A percentile compares a stretch with the other conserved stretches of the same genome.
These are phyloP conservation scores for Entophlyctis helioformis DNA, from an alignment of 192 early-diverging fungal species.

Conservation along the genomic window DNA sequence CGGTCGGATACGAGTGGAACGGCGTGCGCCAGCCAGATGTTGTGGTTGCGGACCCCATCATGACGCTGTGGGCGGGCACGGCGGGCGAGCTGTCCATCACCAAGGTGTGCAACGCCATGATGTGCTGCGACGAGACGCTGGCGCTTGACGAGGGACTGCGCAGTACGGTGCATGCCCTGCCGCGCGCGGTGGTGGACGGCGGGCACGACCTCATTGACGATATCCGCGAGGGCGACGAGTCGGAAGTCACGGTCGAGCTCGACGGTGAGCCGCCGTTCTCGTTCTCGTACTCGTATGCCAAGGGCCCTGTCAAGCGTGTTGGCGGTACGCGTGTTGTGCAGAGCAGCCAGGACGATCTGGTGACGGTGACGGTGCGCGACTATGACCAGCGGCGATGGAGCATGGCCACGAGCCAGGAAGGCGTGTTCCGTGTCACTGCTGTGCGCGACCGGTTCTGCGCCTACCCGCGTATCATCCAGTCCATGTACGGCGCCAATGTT, in stretches of 20 bases:
- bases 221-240: conserved; percentile 46
- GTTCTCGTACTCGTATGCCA: conserved; percentile 45
- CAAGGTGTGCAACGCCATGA: conserved; percentile 44
- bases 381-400: too few species aligned
- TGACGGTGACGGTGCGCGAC: too few species aligned
- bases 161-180: conserved; percentile 38
- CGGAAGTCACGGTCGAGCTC: conserved; percentile 45
- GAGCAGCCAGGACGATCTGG: not conserved
- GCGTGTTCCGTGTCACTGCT: conserved; percentile 49
- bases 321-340: conserved; percentile 18
- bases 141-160: conserved; percentile 20
- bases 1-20: conserved; percentile 39
- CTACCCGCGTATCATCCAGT: conserved; percentile 17
- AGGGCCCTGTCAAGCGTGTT: too few species aligned
- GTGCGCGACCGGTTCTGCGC: conserved; percentile 50
- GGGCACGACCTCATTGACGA: conserved; percentile 55
- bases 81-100: conserved; percentile 43
- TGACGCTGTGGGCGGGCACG: conserved; percentile 44
- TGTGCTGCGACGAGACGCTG: conserved; percentile 48
- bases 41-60: conserved; percentile 34
- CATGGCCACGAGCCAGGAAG: conserved; percentile 46
- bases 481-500: conserved; percentile 14
- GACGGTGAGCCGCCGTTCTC: conserved; percentile 52
- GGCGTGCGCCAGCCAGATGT: conserved; percentile 14
- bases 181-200: conserved; percentile 49